Evolutionary conservation across 257 asterid species (phyloP), one percentile per base, ranked within the genome.

Genomic region (Avicennia marina): DNA sequence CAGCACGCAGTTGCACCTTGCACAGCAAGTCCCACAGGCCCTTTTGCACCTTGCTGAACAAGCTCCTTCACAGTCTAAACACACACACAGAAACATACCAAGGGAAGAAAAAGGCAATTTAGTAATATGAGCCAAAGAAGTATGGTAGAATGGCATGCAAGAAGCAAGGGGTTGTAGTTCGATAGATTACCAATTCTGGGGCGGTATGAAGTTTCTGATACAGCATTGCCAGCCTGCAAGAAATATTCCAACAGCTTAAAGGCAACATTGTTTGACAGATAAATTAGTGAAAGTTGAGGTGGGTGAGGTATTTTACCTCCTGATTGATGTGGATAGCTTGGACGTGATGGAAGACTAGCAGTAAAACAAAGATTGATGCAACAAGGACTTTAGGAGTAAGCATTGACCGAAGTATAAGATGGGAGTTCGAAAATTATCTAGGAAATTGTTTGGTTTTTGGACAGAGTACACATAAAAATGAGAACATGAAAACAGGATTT

Each of bases 11-110:
- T 56, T 76, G 69, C 94, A 84, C 68, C 82, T 52, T 6, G 53
- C 21, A 21, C 94, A 84, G 64, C 94, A 84, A 31, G 89, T 84
- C 43, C 89, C 86, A 5, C 94, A 84, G 1, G 89, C 89, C 72
- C 94, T 78, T 6, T 74, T 72, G 71, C 94, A 84, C 72, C 94
- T 76, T 12, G 3, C 69, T 21, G 58, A 63, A 75, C 94, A 84
- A 50, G 86, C 78, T 29, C 55, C 78, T 15, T 72, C 74, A 60
- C 94, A 84, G 53, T 81, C 94, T 81, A 38, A 7, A 50, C n/a
- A n/a, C n/a, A n/a, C n/a, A n/a, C n/a, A 22, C 3, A 50, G 10
- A 15, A 2, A 22, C 56, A 50, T 7, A 21, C 41, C n/a, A n/a
- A n/a, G n/a, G n/a, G n/a, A n/a, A n/a, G n/a, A n/a, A n/a, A n/a